Evolutionary conservation across 768 basidiomycete genomes (phyloP).

Genomic region (Pulveroboletus sp.): DNA sequence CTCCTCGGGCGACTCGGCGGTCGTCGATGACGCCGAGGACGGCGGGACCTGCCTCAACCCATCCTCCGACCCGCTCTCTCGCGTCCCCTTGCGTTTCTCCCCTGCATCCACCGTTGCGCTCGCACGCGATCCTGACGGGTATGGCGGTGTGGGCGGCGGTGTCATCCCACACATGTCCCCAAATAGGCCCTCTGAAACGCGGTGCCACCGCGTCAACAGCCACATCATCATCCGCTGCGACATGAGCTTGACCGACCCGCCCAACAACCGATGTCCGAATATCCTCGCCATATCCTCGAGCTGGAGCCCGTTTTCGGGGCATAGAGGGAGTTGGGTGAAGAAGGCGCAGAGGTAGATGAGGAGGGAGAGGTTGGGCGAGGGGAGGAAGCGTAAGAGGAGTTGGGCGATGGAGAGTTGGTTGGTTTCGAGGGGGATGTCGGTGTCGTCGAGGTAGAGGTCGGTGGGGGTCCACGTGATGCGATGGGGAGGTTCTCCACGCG

Average conservation of each 20-base stretch:
- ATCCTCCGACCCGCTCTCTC: conserved; percentile 3
- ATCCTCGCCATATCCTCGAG: conserved; percentile 45
- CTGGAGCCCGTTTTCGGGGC: conserved; percentile 48
- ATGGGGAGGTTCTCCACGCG: conserved; percentile 25
- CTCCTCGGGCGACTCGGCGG: conserved; percentile 11
- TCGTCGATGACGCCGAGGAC: conserved; percentile 13
- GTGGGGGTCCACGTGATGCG: conserved; percentile 10
- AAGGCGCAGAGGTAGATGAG: conserved; percentile 46
- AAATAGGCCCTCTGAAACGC: conserved; percentile 25
- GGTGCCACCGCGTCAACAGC: conserved; percentile 28
- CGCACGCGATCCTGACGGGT: not conserved
- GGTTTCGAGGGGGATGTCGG: conserved; percentile 27
- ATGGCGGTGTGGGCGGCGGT: conserved; percentile 8
- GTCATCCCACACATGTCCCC: conserved; percentile 25
- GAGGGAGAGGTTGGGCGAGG: conserved; percentile 38
- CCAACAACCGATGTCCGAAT: conserved; percentile 42
- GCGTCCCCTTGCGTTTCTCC: conserved; percentile 18
- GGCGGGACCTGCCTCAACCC: not conserved
- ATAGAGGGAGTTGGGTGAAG: conserved; percentile 50
- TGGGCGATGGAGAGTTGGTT: conserved; percentile 41
- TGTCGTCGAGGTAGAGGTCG: conserved; percentile 15
- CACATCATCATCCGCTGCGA: conserved; percentile 33
- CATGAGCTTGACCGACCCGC: conserved; percentile 26
- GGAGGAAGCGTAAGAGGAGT: conserved; percentile 50
- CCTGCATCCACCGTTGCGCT: conserved; percentile 16